Percentiles rank a stretch among this genome's conserved stretches.
Evolutionary conservation across 148 eudicot genomes (phyloP).

Genomic region (Gaultheria prostrata): DNA sequence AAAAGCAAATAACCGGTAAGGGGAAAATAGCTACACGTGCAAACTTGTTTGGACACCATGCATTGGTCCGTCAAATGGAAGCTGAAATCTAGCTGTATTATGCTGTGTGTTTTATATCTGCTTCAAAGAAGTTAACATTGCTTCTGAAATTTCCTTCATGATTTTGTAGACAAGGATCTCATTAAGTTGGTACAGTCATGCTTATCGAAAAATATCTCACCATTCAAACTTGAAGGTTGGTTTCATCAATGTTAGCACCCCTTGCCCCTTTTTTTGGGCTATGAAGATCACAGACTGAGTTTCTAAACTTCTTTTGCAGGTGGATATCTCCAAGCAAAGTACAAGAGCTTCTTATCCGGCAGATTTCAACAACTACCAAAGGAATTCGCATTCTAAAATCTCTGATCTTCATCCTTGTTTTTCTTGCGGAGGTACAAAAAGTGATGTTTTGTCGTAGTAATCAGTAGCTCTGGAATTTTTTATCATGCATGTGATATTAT

Average conservation of each 20-base stretch:
- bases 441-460: background rate
- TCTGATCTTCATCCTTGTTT: background rate
- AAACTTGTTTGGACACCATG: background rate
- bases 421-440: background rate
- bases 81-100: background rate
- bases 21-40: background rate
- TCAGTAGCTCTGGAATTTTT: background rate
- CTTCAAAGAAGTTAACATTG: background rate
- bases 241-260: background rate
- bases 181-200: slow-evolving; percentile 22
- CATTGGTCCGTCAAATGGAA: background rate
- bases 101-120: background rate
- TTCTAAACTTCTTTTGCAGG: slow-evolving; percentile 21
- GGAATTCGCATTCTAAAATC: slow-evolving; percentile 22
- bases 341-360: slow-evolving; percentile 19
- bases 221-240: slow-evolving; percentile 20
- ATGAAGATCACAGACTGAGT: background rate
- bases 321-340: slow-evolving; percentile 24
- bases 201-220: slow-evolving; percentile 14
- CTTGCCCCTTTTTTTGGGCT: background rate
- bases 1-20: slow-evolving; percentile 23
- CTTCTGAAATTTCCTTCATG: background rate
- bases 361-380: slow-evolving; percentile 21
- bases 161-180: slow-evolving; percentile 17
- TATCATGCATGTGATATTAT: background rate